phyloP scores from a whole-genome alignment of 495 filamentous ascomycete genomes.

The Annulohypoxylon bovei region DNA sequence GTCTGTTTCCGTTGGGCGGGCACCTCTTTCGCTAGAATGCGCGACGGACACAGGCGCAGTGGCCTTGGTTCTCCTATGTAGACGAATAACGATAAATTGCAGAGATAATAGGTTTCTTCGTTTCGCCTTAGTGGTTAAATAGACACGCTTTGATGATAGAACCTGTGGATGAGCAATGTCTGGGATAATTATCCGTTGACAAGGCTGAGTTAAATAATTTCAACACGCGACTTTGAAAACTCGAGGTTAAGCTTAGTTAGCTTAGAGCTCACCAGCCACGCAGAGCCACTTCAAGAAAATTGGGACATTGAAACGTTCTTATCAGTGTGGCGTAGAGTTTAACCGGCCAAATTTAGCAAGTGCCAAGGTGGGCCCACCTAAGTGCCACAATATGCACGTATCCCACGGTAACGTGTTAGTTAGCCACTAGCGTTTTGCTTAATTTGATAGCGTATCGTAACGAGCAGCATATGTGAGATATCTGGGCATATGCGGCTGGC shows the following conservation, averaged over 20 bases:
- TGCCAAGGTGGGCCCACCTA: background rate
- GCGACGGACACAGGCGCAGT: conserved; percentile 6
- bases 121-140: background rate
- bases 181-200: conserved; percentile 16
- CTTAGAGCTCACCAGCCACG: conserved; percentile 4
- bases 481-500: background rate
- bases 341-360: conserved; percentile 24
- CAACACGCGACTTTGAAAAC: conserved; percentile 38
- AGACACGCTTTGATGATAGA: background rate
- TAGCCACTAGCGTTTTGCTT: conserved; percentile 18
- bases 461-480: background rate
- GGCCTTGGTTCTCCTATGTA: background rate
- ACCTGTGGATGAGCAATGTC: background rate
- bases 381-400: background rate
- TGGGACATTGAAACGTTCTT: no score
- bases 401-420: conserved; percentile 2
- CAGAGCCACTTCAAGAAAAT: background rate
- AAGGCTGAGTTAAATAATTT: conserved; percentile 33
- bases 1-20: conserved; percentile 23
- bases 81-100: background rate
- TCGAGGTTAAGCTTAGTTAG: conserved; percentile 21
- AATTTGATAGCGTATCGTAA: conserved; percentile 15
- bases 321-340: conserved; percentile 17
- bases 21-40: conserved; percentile 16
- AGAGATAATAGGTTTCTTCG: background rate